These are phyloP conservation scores for Arthrobotrys iridis DNA, from an alignment of 2,329 filamentous ascomycete species.

Conservation along the genomic window DNA sequence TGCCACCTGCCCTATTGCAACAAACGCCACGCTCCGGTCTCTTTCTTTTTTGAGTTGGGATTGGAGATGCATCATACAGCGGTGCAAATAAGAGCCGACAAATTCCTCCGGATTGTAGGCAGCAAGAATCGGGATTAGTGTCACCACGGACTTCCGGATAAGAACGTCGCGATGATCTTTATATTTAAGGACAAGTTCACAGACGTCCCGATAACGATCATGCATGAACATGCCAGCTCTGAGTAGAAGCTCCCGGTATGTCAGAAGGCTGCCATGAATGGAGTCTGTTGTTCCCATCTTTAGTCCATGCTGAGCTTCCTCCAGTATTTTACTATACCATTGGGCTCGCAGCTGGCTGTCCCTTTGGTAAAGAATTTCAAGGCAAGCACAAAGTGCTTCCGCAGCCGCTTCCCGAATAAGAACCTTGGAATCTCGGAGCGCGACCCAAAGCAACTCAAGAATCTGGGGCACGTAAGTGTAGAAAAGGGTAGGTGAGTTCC, in stretches of 20 bases:
- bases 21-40: constrained; percentile 90
- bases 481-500: constrained; percentile 92
- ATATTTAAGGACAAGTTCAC: constrained; percentile 89
- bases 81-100: constrained; percentile 84
- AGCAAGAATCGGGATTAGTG: constrained; percentile 90
- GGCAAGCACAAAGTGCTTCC: constrained; percentile 92
- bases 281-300: constrained; percentile 83
- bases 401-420: constrained; percentile 91
- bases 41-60: constrained; percentile 87
- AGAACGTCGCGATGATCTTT: constrained; percentile 91
- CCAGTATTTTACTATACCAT: constrained; percentile 91
- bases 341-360: constrained; percentile 86
- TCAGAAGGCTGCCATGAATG: constrained; percentile 91
- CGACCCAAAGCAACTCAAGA: constrained; percentile 95
- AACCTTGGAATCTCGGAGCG: constrained; percentile 85
- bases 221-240: constrained; percentile 99
- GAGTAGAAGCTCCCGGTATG: constrained; percentile 89
- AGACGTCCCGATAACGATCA: constrained; percentile 87
- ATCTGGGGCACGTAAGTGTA: constrained; percentile 96
- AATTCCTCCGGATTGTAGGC: constrained; percentile 93
- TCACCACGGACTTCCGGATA: constrained; percentile 87
- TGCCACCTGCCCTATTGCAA: constrained; percentile 94
- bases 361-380: constrained; percentile 92
- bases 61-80: constrained; percentile 96
- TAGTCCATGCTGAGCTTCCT: constrained; percentile 82